phyloP scores from a whole-genome alignment of 768 basidiomycete species.

The Boletus vermiculosoides region DNA sequence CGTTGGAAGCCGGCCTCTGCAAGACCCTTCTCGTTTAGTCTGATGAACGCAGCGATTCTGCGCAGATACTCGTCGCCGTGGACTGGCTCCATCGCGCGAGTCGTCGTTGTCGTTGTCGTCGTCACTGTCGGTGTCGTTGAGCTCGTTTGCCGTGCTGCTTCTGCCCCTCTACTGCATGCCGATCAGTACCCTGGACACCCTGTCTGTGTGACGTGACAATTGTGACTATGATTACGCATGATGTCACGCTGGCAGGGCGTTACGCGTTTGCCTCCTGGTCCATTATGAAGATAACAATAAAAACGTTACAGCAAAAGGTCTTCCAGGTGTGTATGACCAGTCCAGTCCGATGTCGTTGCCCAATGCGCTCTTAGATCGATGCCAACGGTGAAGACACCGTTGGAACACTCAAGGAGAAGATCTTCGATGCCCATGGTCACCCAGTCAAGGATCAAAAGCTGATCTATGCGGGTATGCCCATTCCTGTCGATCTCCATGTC shows the following conservation, averaged over 20 bases:
- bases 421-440: constrained; percentile 73
- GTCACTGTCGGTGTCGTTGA: constrained; percentile 5
- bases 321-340: constrained; percentile 57
- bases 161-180: constrained; percentile 23
- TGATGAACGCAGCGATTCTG: constrained; percentile 67
- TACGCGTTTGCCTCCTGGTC: constrained; percentile 18
- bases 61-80: constrained; percentile 76
- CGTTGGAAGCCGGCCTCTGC: constrained; percentile 62
- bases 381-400: constrained; percentile 76
- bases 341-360: neutral
- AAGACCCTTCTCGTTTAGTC: constrained; percentile 67
- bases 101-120: constrained; percentile 13
- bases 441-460: constrained; percentile 79
- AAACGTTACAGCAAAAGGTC: constrained; percentile 92
- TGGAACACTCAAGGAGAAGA: constrained; percentile 78
- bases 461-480: constrained; percentile 80
- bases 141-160: constrained; percentile 11
- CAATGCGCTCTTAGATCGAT: constrained; percentile 54
- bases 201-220: constrained; percentile 15
- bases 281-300: constrained; percentile 90
- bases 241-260: constrained; percentile 17
- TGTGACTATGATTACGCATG: constrained; percentile 24
- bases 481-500: constrained; percentile 8
- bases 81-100: constrained; percentile 46
- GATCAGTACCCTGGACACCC: constrained; percentile 26